Evolutionary conservation across 768 basidiomycete genomes (phyloP).

Genomic region (Sistotremastrum suecicum): DNA sequence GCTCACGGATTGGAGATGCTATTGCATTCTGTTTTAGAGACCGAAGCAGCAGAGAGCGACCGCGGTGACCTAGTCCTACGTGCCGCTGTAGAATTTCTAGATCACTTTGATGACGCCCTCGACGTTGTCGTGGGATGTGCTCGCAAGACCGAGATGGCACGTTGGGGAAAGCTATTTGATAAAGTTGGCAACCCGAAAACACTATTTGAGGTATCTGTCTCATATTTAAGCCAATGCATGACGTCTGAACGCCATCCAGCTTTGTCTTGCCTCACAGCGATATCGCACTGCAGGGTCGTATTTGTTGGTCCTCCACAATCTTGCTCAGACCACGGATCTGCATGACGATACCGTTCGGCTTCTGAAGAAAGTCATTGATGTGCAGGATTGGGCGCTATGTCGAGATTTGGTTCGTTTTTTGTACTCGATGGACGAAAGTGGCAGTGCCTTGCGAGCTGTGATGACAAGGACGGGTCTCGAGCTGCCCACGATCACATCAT

Average conservation of each 20-base stretch:
- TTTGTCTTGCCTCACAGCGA: constrained; percentile 54
- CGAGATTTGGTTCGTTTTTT: constrained; percentile 86
- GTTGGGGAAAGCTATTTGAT: constrained; percentile 81
- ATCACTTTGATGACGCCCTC: constrained; percentile 81
- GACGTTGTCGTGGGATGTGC: constrained; percentile 95
- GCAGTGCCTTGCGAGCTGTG: constrained; percentile 50
- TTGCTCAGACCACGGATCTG: constrained; percentile 69
- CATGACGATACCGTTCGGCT: constrained; percentile 72
- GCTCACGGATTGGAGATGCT: constrained; percentile 90
- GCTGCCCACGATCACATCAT: too few species aligned
- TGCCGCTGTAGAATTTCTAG: constrained; percentile 75
- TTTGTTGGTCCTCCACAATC: constrained; percentile 82
- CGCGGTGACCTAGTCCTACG: constrained; percentile 34
- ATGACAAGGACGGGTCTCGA: constrained; percentile 28
- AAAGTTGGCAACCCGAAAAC: constrained; percentile 82
- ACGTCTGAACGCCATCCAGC: constrained; percentile 26
- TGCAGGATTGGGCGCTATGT: constrained; percentile 81
- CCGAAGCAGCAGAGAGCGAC: constrained; percentile 33
- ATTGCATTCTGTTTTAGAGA: constrained; percentile 85
- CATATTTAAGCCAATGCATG: neutral
- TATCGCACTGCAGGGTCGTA: constrained; percentile 87
- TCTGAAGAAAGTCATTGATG: constrained; percentile 58
- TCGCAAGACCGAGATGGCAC: constrained; percentile 85
- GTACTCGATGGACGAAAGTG: constrained; percentile 83
- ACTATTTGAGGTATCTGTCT: constrained; percentile 67